Base-by-base conservation (phyloP, 805 yeast species). In the Sungouiozyma ichnusensis region DNA sequence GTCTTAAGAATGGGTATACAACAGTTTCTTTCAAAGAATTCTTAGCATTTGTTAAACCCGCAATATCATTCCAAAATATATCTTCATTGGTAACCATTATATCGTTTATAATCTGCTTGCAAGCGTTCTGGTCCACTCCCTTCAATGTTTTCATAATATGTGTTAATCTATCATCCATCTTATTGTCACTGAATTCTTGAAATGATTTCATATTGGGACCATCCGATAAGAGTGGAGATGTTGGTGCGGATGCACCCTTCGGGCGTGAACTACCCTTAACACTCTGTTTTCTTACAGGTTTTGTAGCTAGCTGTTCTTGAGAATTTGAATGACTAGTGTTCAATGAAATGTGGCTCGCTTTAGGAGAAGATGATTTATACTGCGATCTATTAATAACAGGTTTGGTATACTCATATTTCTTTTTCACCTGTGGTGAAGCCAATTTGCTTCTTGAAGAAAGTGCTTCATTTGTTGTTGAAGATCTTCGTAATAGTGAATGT, bases 1-100 rank as follows among this genome's bases (percentile, higher is more conserved):
- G 98, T 37, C 98, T 72, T 49, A 92, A 64, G 57, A 90, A 88
- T 18, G 98, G 98, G 58, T 92, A 90, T 13, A 92, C 97, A 3
- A 90, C 97, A 0, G 97, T 84, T 59, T 90, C 98, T 60, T 88
- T 92, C 44, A 90, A 68, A 0, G 96, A 81, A 48, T 74, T 77
- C 55, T 90, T 90, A 3, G 97, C 97, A 16, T 74, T 72, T 44
- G 83, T 94, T 29, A 90, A 65, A 1, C 98, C 98, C 0, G 95
- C 95, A 51, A 90, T 85, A 57, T 90, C 97, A 41, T 83, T 94
- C 98, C 97, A 90, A 53, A 78, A 84, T 0, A 92, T 94, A 52
- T 85, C 85, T 58, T 90, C 97, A 20, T 95, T 96, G 40, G 80
- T 81, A 2, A 88, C 82, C 4, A 90, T 84, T 45, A 92, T 86